Percentiles rank a stretch among this genome's conserved stretches.
Evolutionary conservation across 176 grass and related monocot genomes (phyloP).

Genomic region (Dactylis glomerata): DNA sequence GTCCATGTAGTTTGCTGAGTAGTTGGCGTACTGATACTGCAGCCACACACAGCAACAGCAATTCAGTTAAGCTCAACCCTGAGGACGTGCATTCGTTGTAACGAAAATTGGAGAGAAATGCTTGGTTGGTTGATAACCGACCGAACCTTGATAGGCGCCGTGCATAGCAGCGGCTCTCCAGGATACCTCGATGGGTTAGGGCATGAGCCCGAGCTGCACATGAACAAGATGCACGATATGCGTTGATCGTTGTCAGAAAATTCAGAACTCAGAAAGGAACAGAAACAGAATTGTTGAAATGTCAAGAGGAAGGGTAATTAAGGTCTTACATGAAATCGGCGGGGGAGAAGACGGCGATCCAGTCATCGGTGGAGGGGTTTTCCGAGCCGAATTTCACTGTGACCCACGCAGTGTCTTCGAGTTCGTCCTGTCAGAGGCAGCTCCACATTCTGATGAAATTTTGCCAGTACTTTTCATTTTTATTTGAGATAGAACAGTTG

Average conservation of each 20-base stretch:
- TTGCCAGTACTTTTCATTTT: background rate
- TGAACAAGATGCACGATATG: background rate
- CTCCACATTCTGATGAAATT: background rate
- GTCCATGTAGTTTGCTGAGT: slow-evolving; percentile 50
- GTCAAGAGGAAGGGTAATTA: background rate
- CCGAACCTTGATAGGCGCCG: slow-evolving; percentile 83
- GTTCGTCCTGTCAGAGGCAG: slow-evolving; percentile 38
- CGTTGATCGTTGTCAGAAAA: background rate
- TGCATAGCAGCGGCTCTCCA: slow-evolving; percentile 65
- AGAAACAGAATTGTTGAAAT: background rate
- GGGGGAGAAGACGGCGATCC: slow-evolving; percentile 89
- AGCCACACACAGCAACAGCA: background rate
- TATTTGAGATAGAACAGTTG: background rate
- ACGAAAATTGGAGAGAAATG: background rate
- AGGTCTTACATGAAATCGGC: slow-evolving; percentile 55
- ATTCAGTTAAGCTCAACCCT: background rate
- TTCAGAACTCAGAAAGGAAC: background rate
- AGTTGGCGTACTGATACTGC: slow-evolving; percentile 79
- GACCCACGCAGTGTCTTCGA: slow-evolving; percentile 63
- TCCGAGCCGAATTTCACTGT: slow-evolving; percentile 42
- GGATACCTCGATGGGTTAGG: slow-evolving; percentile 37
- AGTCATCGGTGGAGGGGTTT: slow-evolving; percentile 50
- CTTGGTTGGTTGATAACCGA: background rate
- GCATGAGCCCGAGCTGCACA: slow-evolving; percentile 52
- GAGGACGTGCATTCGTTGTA: background rate